phyloP scores from a whole-genome alignment of 2,329 filamentous ascomycete genomes.

The Lojkania enalia region DNA sequence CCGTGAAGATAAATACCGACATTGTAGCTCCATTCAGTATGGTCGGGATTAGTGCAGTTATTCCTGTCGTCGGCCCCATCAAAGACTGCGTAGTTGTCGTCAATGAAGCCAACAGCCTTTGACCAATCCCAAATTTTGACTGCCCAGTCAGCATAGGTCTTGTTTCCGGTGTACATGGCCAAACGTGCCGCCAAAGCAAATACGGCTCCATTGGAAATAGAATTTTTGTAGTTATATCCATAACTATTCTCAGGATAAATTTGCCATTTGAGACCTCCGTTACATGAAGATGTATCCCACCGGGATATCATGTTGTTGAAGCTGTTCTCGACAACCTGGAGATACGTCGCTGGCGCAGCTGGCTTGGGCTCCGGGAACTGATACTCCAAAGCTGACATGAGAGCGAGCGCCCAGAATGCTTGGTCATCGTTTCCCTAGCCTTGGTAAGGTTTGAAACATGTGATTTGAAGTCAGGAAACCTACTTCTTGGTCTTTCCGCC shows the following conservation, averaged over 20 bases:
- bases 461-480: too few relatives aligned
- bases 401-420: constrained; percentile 71
- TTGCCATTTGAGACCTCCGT: constrained; percentile 79
- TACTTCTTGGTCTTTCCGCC: constrained; percentile 37
- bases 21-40: constrained; percentile 62
- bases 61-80: constrained; percentile 58
- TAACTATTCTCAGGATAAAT: constrained; percentile 63
- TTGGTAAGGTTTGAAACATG: constrained; percentile 1
- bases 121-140: constrained; percentile 65
- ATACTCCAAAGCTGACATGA: constrained; percentile 69
- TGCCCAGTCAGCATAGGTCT: constrained; percentile 63
- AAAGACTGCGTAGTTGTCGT: constrained; percentile 55
- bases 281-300: constrained; percentile 70
- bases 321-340: constrained; percentile 68
- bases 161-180: constrained; percentile 68
- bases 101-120: constrained; percentile 54
- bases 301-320: constrained; percentile 71
- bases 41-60: constrained; percentile 57
- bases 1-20: constrained; percentile 59
- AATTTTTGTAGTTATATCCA: constrained; percentile 82
- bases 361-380: constrained; percentile 65
- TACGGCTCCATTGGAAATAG: constrained; percentile 78
- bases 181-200: constrained; percentile 80
- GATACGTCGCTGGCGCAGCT: constrained; percentile 54
- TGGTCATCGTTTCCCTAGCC: constrained; percentile 72